A percentile compares a stretch with the other conserved stretches of the same genome.
Conservation (phyloP, 352 stramenopile genomes). For the Globisporangium takayamanum region DNA sequence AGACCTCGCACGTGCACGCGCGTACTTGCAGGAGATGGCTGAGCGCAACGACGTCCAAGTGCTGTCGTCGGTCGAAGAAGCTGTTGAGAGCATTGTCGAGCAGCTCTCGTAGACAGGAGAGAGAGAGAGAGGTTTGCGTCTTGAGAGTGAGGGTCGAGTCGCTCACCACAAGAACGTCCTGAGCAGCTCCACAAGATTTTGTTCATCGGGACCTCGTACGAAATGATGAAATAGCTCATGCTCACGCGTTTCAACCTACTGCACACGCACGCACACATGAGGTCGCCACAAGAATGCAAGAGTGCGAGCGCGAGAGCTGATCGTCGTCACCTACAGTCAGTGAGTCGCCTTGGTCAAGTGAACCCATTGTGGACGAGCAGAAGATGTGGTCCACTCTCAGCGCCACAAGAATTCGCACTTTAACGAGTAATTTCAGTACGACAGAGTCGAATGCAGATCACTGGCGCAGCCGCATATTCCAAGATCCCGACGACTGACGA, state of each 20-base stretch:
- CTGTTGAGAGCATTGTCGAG: conserved; percentile 60
- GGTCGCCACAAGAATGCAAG: conserved; percentile 1
- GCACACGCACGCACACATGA: background rate
- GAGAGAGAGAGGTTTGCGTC: background rate
- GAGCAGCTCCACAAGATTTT: background rate
- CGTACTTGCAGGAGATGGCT: conserved; percentile 83
- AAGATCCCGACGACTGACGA: background rate
- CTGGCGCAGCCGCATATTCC: conserved; percentile 1
- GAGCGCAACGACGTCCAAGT: conserved; percentile 72
- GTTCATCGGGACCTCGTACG: no score
- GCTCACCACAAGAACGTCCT: background rate
- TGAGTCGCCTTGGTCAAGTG: background rate
- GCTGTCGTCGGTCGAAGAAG: conserved; percentile 54
- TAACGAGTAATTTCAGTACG: no score
- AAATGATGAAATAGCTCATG: no score
- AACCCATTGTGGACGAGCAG: background rate
- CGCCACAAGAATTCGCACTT: background rate
- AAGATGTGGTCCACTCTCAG: no score
- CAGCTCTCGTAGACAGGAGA: conserved; percentile 24
- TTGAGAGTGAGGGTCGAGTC: no score
- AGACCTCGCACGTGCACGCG: conserved; percentile 66
- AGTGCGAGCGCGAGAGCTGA: background rate
- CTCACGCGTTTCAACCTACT: no score
- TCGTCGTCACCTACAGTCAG: no score
- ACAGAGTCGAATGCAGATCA: background rate